Conservation (phyloP, 1,139 yeast genomes). For the Taphrina confusa region DNA sequence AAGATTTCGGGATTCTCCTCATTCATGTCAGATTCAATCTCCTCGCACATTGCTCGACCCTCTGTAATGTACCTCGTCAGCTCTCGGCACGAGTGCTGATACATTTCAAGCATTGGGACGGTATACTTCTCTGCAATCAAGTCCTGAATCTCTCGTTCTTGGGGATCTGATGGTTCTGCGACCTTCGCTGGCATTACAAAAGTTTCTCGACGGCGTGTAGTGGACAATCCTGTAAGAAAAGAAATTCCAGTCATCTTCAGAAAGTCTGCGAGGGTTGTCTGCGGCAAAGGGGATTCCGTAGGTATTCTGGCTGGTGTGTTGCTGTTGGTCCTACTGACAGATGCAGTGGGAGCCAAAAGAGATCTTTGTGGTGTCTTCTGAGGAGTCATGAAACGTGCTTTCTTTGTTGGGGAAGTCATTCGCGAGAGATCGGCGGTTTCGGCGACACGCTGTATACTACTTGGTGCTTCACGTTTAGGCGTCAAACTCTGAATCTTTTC, state of each 20-base stretch:
- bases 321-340: conserved; percentile 7
- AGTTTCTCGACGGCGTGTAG: conserved; percentile 43
- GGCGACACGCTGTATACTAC: not conserved
- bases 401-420: not conserved
- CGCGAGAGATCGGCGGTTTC: not conserved
- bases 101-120: conserved; percentile 45
- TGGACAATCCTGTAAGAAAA: conserved; percentile 46
- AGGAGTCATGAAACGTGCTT: conserved; percentile 7
- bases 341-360: conserved; percentile 9
- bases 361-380: conserved; percentile 20
- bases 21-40: conserved; percentile 52
- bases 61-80: conserved; percentile 55
- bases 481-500: conserved; percentile 24
- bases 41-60: conserved; percentile 53
- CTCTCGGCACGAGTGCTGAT: conserved; percentile 53
- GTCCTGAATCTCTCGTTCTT: conserved; percentile 42
- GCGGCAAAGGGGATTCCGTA: conserved; percentile 24
- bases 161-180: conserved; percentile 27
- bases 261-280: conserved; percentile 44
- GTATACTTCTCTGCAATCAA: conserved; percentile 43
- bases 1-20: conserved; percentile 56
- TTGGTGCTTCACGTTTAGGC: conserved; percentile 16
- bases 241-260: conserved; percentile 44
- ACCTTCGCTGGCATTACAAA: conserved; percentile 42
- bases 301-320: conserved; percentile 11